These are phyloP conservation scores for Poa pratensis DNA, from an alignment of 176 grass and related monocot species.

Conservation along the genomic window DNA sequence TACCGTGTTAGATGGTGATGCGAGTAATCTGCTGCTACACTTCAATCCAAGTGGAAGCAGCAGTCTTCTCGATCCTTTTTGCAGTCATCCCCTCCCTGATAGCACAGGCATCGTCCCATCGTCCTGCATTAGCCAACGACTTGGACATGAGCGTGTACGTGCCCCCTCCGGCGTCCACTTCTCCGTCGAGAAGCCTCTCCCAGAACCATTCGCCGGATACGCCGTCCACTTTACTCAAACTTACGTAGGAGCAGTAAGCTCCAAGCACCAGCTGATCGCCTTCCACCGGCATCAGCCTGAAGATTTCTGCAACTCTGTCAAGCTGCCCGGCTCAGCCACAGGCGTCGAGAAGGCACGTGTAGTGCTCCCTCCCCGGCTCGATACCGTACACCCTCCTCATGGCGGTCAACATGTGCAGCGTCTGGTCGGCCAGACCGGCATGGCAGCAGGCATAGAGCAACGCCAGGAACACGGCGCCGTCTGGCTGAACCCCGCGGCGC, in stretches of 20 bases:
- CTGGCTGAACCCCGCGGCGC: slow-evolving; percentile 41
- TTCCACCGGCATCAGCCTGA: slow-evolving; percentile 29
- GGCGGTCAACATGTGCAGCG: slow-evolving; percentile 39
- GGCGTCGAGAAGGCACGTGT: slow-evolving; percentile 61
- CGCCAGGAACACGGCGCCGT: slow-evolving; percentile 55
- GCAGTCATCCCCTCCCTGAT: slow-evolving; percentile 47
- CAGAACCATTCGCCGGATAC: slow-evolving; percentile 23
- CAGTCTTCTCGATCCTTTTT: slow-evolving; percentile 37
- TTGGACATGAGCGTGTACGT: slow-evolving; percentile 48
- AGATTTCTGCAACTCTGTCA: slow-evolving; percentile 25
- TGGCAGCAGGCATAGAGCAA: slow-evolving; percentile 61
- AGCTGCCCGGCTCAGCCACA: slow-evolving; percentile 49
- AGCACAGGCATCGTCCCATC: slow-evolving; percentile 49
- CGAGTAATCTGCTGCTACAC: neutral
- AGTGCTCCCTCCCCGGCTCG: slow-evolving; percentile 47
- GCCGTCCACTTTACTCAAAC: neutral
- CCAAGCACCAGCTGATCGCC: slow-evolving; percentile 40
- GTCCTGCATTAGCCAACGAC: slow-evolving; percentile 51
- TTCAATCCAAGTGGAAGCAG: slow-evolving; percentile 46
- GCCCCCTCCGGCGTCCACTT: slow-evolving; percentile 43
- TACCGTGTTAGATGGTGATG: neutral
- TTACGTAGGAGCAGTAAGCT: slow-evolving; percentile 40
- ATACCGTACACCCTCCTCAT: slow-evolving; percentile 58
- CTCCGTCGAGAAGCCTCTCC: slow-evolving; percentile 25
- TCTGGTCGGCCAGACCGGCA: slow-evolving; percentile 37